phyloP scores from a whole-genome alignment of 2,329 filamentous ascomycete species.

The Taxawa tesnikishii region DNA sequence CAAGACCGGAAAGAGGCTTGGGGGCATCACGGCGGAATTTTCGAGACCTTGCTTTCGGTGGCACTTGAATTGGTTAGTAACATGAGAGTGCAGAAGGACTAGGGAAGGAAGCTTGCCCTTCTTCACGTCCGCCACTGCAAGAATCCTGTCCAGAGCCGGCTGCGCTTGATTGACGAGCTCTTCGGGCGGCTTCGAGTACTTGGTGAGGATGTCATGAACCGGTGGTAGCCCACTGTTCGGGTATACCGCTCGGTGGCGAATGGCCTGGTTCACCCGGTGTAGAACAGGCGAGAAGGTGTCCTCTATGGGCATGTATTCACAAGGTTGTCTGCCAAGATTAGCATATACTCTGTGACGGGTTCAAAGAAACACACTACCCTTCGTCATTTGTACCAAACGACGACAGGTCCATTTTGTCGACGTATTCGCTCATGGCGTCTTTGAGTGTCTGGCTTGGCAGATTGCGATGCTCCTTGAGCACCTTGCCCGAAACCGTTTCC shows the following conservation, averaged over 20 bases:
- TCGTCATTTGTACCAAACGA: constrained; percentile 60
- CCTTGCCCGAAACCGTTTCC: constrained; percentile 72
- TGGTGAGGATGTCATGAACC: constrained; percentile 51
- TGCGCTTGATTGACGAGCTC: constrained; percentile 50
- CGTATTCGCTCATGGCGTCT: constrained; percentile 78
- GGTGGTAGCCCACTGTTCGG: constrained; percentile 52
- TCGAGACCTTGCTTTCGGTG: constrained; percentile 64
- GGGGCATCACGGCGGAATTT: constrained; percentile 46
- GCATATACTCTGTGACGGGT: not conserved
- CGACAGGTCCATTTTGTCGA: constrained; percentile 85
- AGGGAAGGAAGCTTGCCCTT: no score
- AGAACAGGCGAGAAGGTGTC: constrained; percentile 75
- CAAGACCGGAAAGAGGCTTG: constrained; percentile 81
- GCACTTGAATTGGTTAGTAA: constrained; percentile 41
- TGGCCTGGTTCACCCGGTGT: constrained; percentile 79
- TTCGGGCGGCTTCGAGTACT: constrained; percentile 60
- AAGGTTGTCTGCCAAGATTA: constrained; percentile 28
- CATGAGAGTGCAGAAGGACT: not conserved
- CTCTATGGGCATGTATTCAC: constrained; percentile 65
- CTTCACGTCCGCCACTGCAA: constrained; percentile 66
- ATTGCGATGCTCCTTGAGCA: constrained; percentile 69
- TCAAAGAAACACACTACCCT: constrained; percentile 44
- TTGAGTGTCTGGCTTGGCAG: constrained; percentile 64
- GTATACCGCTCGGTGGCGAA: constrained; percentile 70
- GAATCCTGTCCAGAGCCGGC: constrained; percentile 49